These are phyloP conservation scores for Carex littledalei DNA, from an alignment of 176 grass and related monocot species.

Conservation along the genomic window DNA sequence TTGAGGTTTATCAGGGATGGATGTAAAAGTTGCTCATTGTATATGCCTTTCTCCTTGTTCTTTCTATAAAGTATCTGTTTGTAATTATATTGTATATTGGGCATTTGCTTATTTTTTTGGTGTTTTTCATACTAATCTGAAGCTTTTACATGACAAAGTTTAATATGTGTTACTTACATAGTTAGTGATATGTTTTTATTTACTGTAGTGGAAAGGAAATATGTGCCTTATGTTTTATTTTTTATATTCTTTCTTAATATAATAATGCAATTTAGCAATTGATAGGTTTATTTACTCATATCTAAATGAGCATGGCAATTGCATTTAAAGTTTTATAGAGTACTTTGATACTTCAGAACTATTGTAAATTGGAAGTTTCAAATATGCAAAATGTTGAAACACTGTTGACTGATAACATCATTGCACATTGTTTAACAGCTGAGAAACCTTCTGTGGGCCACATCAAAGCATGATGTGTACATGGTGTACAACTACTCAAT, in stretches of 20 bases:
- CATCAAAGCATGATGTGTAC: slow-evolving; percentile 96
- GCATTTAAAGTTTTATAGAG: not conserved
- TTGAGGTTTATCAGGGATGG: not conserved
- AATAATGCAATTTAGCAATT: not conserved
- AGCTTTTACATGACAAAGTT: not conserved
- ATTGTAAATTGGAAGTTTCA: not conserved
- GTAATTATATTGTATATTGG: not conserved
- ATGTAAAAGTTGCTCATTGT: not conserved
- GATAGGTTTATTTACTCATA: too few species aligned
- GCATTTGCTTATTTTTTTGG: not conserved
- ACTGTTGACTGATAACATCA: not conserved
- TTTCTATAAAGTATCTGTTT: too few species aligned
- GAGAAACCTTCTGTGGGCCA: slow-evolving; percentile 89
- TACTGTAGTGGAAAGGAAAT: not conserved
- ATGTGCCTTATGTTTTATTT: not conserved
- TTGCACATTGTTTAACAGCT: slow-evolving; percentile 34
- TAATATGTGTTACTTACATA: too few species aligned
- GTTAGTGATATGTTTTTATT: too few species aligned
- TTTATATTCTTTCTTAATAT: not conserved
- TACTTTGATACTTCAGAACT: too few species aligned
- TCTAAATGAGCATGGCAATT: not conserved
- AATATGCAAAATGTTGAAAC: not conserved
- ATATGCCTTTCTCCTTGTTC: not conserved
- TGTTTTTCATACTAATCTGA: not conserved
- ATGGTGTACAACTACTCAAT: slow-evolving; percentile 65